Evolutionary conservation across 495 filamentous ascomycete species (phyloP).

Genomic region (Penicillium diatomitis): DNA sequence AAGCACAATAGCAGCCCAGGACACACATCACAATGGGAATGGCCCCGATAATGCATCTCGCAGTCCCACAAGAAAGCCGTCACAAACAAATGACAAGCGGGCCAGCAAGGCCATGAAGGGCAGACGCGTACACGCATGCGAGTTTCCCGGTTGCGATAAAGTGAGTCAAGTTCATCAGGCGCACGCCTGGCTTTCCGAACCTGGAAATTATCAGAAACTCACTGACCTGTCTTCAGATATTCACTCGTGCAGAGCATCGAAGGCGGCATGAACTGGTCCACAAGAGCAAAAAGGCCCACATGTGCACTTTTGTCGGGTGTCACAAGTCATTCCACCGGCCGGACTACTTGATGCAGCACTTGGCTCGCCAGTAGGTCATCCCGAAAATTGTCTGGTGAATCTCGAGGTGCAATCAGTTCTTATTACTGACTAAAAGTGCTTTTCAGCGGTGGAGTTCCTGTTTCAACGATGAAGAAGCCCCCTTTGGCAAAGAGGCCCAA

Average conservation of each 20-base stretch:
- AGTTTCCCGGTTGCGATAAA: constrained; percentile 51
- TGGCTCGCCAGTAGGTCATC: constrained; percentile 9
- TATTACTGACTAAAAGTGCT: not conserved
- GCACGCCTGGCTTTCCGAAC: constrained; percentile 41
- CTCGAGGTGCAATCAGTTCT: not conserved
- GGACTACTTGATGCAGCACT: constrained; percentile 12
- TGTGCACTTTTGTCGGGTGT: constrained; percentile 8
- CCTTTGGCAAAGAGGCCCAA: not conserved
- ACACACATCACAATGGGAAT: not conserved
- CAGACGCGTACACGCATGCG: constrained; percentile 67
- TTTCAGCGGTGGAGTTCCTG: not conserved
- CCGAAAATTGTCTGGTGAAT: no score
- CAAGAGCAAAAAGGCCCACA: constrained; percentile 6
- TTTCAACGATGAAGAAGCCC: not conserved
- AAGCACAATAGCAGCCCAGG: no score
- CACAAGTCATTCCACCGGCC: constrained; percentile 12
- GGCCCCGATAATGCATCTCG: constrained; percentile 5
- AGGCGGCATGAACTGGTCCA: constrained; percentile 13
- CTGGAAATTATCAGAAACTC: constrained; percentile 44
- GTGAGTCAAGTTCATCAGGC: constrained; percentile 25
- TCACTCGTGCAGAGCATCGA: constrained; percentile 72
- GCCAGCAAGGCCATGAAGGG: constrained; percentile 78
- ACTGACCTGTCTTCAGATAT: constrained; percentile 48
- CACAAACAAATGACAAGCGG: constrained; percentile 52
- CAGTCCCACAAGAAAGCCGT: constrained; percentile 29